phyloP scores from a whole-genome alignment of 805 yeast species.

The Geotrichum ghanense region DNA sequence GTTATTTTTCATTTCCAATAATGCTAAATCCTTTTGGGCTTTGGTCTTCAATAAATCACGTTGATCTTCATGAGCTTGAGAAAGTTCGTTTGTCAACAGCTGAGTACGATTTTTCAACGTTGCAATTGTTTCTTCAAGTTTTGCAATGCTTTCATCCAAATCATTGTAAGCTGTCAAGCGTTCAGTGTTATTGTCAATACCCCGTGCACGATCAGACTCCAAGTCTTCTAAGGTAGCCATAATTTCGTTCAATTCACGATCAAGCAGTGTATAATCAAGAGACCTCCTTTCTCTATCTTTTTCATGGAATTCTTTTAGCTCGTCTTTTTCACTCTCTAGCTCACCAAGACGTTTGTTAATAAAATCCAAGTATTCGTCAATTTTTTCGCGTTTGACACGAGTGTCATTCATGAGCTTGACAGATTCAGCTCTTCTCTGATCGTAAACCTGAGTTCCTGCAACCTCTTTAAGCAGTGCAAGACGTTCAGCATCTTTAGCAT shows the following conservation, averaged over 20 bases:
- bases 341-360: constrained; percentile 65
- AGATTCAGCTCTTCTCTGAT: constrained; percentile 66
- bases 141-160: constrained; percentile 6
- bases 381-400: constrained; percentile 54
- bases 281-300: constrained; percentile 58
- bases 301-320: constrained; percentile 56
- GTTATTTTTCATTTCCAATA: constrained; percentile 20
- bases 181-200: constrained; percentile 4
- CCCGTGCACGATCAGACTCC: constrained; percentile 32
- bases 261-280: constrained; percentile 63
- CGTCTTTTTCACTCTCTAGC: constrained; percentile 69
- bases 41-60: constrained; percentile 37
- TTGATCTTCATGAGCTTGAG: constrained; percentile 39
- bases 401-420: constrained; percentile 69
- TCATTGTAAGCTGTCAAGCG: constrained; percentile 5
- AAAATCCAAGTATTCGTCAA: constrained; percentile 59
- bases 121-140: constrained; percentile 23
- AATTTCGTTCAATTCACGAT: constrained; percentile 59
- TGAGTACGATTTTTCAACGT: constrained; percentile 38
- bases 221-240: constrained; percentile 47
- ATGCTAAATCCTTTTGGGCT: constrained; percentile 25
- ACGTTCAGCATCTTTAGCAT: constrained; percentile 79
- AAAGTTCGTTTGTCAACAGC: constrained; percentile 43
- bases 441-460: constrained; percentile 91
- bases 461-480: constrained; percentile 74